phyloP scores from a whole-genome alignment of 768 basidiomycete genomes.

The Amanita thiersii region DNA sequence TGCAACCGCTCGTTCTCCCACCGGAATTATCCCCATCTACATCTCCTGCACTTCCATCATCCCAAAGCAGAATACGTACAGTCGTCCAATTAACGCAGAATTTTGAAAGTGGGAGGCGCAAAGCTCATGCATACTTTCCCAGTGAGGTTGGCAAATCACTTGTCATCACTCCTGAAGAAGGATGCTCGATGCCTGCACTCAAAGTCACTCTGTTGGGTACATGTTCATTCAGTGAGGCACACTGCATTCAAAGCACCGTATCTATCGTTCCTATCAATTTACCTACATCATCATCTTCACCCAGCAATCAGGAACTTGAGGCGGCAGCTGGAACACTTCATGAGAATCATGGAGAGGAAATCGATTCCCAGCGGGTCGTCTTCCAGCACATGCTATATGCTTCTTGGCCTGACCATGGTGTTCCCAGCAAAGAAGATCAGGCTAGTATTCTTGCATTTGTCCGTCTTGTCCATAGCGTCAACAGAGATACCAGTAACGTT shows the following conservation, averaged over 20 bases:
- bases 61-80: conserved; percentile 49
- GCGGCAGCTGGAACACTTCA: conserved; percentile 10
- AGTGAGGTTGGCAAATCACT: conserved; percentile 42
- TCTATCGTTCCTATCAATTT: conserved; percentile 35
- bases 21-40: conserved; percentile 3
- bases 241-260: conserved; percentile 55
- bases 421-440: conserved; percentile 57
- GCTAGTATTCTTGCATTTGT: conserved; percentile 55
- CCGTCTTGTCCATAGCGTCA: conserved; percentile 53
- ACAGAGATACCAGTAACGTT: conserved; percentile 35
- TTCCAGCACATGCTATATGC: conserved; percentile 69
- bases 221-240: conserved; percentile 42
- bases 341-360: conserved; percentile 14
- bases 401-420: conserved; percentile 82
- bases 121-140: conserved; percentile 78
- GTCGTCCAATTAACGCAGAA: conserved; percentile 77
- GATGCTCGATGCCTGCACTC: conserved; percentile 31
- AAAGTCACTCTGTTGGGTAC: conserved; percentile 49
- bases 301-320: conserved; percentile 6
- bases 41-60: conserved; percentile 4
- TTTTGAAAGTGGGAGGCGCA: conserved; percentile 60
- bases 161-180: conserved; percentile 37
- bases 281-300: conserved; percentile 5
- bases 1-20: conserved; percentile 37
- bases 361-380: conserved; percentile 26